These are phyloP conservation scores for Dryadomyces quercus-mongolicae DNA, from an alignment of 2,329 filamentous ascomycete species.

Conservation along the genomic window DNA sequence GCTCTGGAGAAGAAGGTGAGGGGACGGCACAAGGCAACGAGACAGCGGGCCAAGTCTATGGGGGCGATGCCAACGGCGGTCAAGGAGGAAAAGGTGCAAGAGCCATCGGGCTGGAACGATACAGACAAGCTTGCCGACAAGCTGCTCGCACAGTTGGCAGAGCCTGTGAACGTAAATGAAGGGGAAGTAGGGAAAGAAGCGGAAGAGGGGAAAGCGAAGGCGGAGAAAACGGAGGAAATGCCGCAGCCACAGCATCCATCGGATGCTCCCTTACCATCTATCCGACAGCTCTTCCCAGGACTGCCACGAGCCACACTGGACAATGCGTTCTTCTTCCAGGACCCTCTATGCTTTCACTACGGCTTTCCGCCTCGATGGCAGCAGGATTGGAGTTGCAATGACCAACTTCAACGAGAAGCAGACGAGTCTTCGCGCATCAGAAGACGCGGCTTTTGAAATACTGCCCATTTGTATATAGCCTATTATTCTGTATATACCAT, in stretches of 20 bases:
- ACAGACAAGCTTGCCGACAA: conserved; percentile 3
- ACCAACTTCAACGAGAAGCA: conserved; percentile 9
- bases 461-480: no score
- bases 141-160: background rate
- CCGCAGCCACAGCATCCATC: background rate
- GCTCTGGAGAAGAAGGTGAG: background rate
- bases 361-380: conserved; percentile 4
- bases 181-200: no score
- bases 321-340: conserved; percentile 5
- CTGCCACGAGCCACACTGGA: background rate
- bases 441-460: background rate
- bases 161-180: no score
- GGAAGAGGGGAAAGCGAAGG: no score
- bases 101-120: background rate
- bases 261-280: background rate
- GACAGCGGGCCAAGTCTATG: conserved; percentile 5
- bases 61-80: background rate
- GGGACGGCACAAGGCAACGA: background rate
- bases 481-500: no score
- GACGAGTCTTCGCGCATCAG: background rate
- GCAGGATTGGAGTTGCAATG: conserved; percentile 8
- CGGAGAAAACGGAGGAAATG: background rate
- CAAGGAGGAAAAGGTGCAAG: background rate
- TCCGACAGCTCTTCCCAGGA: conserved; percentile 3
- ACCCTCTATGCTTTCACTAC: conserved; percentile 2